Evolutionary conservation across 805 yeast species (phyloP).

Genomic region (Candida tibetensis): DNA sequence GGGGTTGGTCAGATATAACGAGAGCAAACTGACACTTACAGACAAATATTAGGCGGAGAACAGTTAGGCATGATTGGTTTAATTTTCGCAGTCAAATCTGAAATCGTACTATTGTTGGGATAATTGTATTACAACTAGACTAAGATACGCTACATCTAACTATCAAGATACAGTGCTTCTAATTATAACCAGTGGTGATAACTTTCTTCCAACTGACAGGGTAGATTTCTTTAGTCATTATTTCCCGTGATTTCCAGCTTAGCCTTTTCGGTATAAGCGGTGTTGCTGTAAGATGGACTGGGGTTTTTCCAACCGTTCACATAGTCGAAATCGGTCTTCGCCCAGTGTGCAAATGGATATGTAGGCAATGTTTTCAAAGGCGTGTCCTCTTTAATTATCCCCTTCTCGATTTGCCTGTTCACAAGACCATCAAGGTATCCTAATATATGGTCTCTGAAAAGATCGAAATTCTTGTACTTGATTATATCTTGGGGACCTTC

Average conservation of each 20-base stretch:
- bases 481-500: constrained; percentile 67
- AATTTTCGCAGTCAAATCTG: no score
- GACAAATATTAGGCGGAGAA: no score
- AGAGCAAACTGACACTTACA: no score
- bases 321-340: constrained; percentile 37
- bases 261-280: constrained; percentile 21
- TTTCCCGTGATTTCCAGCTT: constrained; percentile 18
- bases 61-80: no score
- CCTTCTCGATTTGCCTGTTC: constrained; percentile 55
- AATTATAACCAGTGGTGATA: no score
- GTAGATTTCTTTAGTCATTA: constrained; percentile 10
- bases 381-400: constrained; percentile 52
- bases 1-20: no score
- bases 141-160: no score
- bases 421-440: constrained; percentile 58
- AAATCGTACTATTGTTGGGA: no score
- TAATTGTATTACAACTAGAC: no score
- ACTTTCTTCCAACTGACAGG: no score
- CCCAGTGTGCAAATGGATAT: constrained; percentile 66
- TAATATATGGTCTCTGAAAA: constrained; percentile 56
- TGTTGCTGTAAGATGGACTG: constrained; percentile 19
- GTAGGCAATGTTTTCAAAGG: constrained; percentile 57
- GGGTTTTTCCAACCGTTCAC: constrained; percentile 43
- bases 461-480: constrained; percentile 60
- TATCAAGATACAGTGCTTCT: no score